Conservation (phyloP, 2,329 filamentous ascomycete species). For the Sphaerulina vaccinii region DNA sequence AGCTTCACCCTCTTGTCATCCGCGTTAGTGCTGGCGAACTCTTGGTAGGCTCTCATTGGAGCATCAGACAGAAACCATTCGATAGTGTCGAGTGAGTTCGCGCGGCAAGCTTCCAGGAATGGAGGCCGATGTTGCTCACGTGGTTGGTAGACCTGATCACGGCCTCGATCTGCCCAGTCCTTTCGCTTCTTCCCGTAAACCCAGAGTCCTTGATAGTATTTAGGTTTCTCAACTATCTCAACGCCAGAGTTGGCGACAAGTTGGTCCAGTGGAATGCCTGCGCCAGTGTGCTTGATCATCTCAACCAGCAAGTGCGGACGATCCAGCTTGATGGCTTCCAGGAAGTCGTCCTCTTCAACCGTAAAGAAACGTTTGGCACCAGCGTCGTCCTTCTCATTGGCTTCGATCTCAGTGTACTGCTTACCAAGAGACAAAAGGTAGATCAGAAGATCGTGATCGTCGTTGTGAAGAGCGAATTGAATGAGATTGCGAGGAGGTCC, state of each 20-base stretch:
- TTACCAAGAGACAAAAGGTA: constrained; percentile 58
- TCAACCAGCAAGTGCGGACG: constrained; percentile 59
- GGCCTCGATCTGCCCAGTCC: constrained; percentile 71
- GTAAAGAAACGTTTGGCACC: constrained; percentile 27
- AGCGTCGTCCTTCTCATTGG: constrained; percentile 12
- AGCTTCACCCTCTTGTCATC: constrained; percentile 63
- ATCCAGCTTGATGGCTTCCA: constrained; percentile 46
- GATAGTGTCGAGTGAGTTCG: constrained; percentile 63
- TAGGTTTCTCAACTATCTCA: constrained; percentile 60
- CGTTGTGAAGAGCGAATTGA: constrained; percentile 41
- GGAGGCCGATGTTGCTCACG: constrained; percentile 51
- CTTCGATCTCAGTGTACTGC: constrained; percentile 41
- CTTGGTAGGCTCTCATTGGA: constrained; percentile 64
- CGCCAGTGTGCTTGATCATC: constrained; percentile 65
- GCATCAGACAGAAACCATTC: constrained; percentile 76
- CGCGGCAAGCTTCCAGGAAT: constrained; percentile 57
- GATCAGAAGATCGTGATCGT: constrained; percentile 56
- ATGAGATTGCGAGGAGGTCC: constrained; percentile 28
- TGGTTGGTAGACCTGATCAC: constrained; percentile 30
- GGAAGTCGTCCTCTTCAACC: constrained; percentile 36
- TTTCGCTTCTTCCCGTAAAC: constrained; percentile 71
- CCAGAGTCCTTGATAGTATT: constrained; percentile 73
- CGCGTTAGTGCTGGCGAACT: constrained; percentile 64
- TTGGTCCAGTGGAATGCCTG: constrained; percentile 66
- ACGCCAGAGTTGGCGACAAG: constrained; percentile 66